A percentile compares a stretch with the other conserved stretches of the same genome.
Conservation (phyloP, 257 asterid species). For the Plantago elongata region DNA sequence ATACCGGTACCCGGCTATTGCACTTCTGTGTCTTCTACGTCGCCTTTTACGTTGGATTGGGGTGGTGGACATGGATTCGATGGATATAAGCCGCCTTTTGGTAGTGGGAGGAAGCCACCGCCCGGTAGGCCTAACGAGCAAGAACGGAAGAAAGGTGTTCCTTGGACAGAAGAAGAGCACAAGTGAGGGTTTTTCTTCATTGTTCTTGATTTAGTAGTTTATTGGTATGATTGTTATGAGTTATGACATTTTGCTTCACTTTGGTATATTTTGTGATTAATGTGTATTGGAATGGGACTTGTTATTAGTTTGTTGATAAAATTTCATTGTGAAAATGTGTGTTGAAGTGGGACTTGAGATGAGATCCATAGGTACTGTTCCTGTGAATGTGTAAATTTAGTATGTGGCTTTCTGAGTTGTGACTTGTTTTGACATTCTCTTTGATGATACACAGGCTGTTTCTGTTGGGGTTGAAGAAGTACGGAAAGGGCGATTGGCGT, state of each 20-base stretch:
- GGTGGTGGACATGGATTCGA: constrained; percentile 46
- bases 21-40: constrained; percentile 19
- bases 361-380: no score
- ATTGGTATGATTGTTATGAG: background rate
- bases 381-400: no score
- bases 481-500: constrained; percentile 98
- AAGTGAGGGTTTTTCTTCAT: constrained; percentile 44
- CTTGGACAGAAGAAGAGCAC: constrained; percentile 98
- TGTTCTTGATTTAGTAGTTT: background rate
- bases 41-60: constrained; percentile 82
- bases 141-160: constrained; percentile 89
- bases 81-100: constrained; percentile 41
- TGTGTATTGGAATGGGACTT: constrained; percentile 2
- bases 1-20: constrained; percentile 69
- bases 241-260: no score
- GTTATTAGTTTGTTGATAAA: background rate
- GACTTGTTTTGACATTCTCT: constrained; percentile 11
- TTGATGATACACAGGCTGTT: constrained; percentile 55
- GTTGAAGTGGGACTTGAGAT: background rate
- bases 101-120: constrained; percentile 41
- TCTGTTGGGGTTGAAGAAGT: constrained; percentile 85
- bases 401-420: background rate
- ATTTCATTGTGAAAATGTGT: background rate
- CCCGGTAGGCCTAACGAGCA: constrained; percentile 60
- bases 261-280: background rate